Base-by-base conservation (phyloP, 805 yeast genomes). In the Saccharomyces cerevisiae region DNA sequence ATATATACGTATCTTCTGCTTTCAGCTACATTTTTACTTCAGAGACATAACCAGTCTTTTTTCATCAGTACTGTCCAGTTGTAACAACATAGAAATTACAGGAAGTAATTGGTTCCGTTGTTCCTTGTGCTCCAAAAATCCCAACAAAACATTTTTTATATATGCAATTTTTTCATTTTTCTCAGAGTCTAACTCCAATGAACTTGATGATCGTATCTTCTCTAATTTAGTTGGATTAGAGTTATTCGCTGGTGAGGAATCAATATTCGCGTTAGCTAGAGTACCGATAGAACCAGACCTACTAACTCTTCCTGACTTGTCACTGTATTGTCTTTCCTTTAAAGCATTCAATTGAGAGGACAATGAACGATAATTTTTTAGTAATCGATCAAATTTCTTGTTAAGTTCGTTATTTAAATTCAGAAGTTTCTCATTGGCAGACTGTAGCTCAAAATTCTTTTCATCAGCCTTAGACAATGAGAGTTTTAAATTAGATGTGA, bases 91-190 rank as follows among this genome's bases (percentile, higher is more conserved):
- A 50, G 91, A 80, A 26, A 92, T 74, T 6, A 94, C 98, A 0
- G 98, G 97, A 31, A 94, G 73, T 47, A 92, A 76, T 67, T 84
- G 89, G 29, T 77, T 82, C 55, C 98, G 77, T 70, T 91, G 97
- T n/a, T 92, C 99, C 64, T 80, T 87, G 66, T 88, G 96, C 64
- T 91, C 97, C 53, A 94, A 70, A 67, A 87, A 94, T 1, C 97
- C 97, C 2, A 92, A 73, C n/a, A 92, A 70, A 2, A 92, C 97
- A 66, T 94, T 94, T 68, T 87, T 88, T 51, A 90, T 77, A 66
- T 92, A 92, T 11, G 95, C 88, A 22, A 85, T 76, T 61, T 82
- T 85, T 27, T 68, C 72, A 48, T 70, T 73, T 32, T 62, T 54
- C n/a, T 67, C 71, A 13, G 62, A 55, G 29, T 59, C 60, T 3